phyloP scores from a whole-genome alignment of 345 rosid species.

The Kernera saxatilis region DNA sequence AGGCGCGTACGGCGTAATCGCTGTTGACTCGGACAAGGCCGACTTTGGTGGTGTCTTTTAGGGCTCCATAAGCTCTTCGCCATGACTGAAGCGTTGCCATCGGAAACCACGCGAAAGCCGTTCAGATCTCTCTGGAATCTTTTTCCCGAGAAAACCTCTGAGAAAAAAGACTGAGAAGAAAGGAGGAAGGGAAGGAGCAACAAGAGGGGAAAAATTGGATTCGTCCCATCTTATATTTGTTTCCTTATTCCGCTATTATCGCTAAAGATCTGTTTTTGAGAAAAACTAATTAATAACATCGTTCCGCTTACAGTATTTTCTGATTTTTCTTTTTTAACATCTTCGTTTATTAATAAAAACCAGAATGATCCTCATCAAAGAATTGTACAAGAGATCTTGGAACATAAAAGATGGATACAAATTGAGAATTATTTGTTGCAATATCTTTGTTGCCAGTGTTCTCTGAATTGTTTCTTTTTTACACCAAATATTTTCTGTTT shows the following conservation, averaged over 20 bases:
- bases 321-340: neutral
- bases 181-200: neutral
- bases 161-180: conserved; percentile 9
- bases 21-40: conserved; percentile 91
- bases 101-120: conserved; percentile 1
- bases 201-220: neutral
- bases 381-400: too few relatives aligned
- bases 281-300: neutral
- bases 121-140: conserved; percentile 23
- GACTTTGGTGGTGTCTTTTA: conserved; percentile 90
- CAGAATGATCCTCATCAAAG: too few relatives aligned
- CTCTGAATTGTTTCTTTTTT: neutral
- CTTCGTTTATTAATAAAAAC: too few relatives aligned
- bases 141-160: neutral
- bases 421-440: too few relatives aligned
- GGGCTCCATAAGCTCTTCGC: conserved; percentile 84
- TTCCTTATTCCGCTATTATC: conserved; percentile 11
- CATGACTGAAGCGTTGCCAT: conserved; percentile 86
- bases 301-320: neutral
- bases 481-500: too few relatives aligned
- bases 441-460: too few relatives aligned
- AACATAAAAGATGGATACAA: too few relatives aligned
- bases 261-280: neutral
- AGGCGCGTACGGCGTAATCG: conserved; percentile 60
- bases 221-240: neutral